These are phyloP conservation scores for Candida awuae DNA, from an alignment of 805 yeast species.

Conservation along the genomic window DNA sequence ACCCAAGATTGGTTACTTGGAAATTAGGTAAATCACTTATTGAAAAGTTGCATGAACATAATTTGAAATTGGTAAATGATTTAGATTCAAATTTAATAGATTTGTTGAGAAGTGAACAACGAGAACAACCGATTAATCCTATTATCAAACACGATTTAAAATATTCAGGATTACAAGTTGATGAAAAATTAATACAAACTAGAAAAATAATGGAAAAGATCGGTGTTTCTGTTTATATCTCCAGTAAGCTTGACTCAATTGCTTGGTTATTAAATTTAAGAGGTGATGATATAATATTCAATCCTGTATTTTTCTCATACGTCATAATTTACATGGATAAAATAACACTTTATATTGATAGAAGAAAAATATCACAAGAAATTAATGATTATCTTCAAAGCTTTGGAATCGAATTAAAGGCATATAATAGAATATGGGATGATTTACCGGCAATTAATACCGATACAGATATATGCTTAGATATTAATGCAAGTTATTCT, in stretches of 20 bases:
- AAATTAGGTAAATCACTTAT: slow-evolving; percentile 36
- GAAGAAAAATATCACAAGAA: slow-evolving; percentile 30
- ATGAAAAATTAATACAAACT: slow-evolving; percentile 30
- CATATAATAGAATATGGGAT: slow-evolving; percentile 52
- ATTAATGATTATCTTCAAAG: slow-evolving; percentile 15
- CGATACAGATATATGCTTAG: slow-evolving; percentile 16
- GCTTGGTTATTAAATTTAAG: slow-evolving; percentile 48
- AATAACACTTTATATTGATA: slow-evolving; percentile 35
- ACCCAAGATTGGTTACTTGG: slow-evolving; percentile 64
- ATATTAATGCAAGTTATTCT: slow-evolving; percentile 25
- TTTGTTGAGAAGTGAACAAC: slow-evolving; percentile 35
- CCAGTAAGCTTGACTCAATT: slow-evolving; percentile 41
- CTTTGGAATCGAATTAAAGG: slow-evolving; percentile 31
- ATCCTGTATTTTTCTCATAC: slow-evolving; percentile 81
- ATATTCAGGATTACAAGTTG: slow-evolving; percentile 34
- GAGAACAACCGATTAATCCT: slow-evolving; percentile 17
- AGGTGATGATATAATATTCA: slow-evolving; percentile 65
- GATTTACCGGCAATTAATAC: slow-evolving; percentile 36
- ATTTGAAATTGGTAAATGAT: slow-evolving; percentile 42
- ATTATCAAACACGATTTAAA: slow-evolving; percentile 32
- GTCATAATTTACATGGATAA: slow-evolving; percentile 36
- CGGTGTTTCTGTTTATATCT: slow-evolving; percentile 40
- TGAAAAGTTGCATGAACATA: slow-evolving; percentile 25
- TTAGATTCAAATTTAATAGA: slow-evolving; percentile 63
- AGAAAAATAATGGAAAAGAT: slow-evolving; percentile 22